Base-by-base conservation (phyloP, 169 alveolate species). In the Cryptosporidium bovis region DNA sequence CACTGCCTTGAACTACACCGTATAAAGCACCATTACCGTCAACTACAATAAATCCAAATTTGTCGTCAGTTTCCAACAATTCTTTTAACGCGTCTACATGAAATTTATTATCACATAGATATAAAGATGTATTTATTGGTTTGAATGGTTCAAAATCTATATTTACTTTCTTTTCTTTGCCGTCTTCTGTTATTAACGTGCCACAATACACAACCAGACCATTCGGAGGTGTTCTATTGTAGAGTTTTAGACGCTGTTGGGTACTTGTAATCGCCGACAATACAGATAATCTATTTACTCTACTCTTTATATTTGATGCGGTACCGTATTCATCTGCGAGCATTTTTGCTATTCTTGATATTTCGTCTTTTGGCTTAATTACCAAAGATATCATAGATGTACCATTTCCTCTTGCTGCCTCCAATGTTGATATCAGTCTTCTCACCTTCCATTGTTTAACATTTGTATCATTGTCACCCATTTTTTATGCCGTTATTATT, bases 161-260 rank as follows among this genome's bases (percentile, higher is more conserved):
- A 65, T 97, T 94, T 83, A 97, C 96, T 84, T 97, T 96, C 82
- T 82, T 89, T 55, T 89, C 93, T 53, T 83, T 91, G 1, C 99
- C 99, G 82, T 97, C 99, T 31, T 97, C 99, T 40, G 97, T 96
- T 33, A 96, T 91, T 10, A 98, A 97, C 1, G 97, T 96, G 5
- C 99, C 99, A 84, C 99, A 97, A 93, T 96, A 98, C 3, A 98
- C 94, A 24, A 98, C 98, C 51, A 98, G 92, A 6, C 99, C 99
- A 91, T 98, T 97, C 12, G 97, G 97, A 0, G 99, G 99, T 27
- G 99, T 97, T 83, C 95, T 92, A 51, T 94, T 96, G 94, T 98
- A 97, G 16, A 96, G 95, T 93, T 96, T 97, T 65, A 97, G 90
- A 95, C 99, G 95, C 82, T 98, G 99, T 92, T 95, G 98, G 12